Evolutionary conservation across 805 yeast species (phyloP).

Genomic region (Kuraishia molischiana): DNA sequence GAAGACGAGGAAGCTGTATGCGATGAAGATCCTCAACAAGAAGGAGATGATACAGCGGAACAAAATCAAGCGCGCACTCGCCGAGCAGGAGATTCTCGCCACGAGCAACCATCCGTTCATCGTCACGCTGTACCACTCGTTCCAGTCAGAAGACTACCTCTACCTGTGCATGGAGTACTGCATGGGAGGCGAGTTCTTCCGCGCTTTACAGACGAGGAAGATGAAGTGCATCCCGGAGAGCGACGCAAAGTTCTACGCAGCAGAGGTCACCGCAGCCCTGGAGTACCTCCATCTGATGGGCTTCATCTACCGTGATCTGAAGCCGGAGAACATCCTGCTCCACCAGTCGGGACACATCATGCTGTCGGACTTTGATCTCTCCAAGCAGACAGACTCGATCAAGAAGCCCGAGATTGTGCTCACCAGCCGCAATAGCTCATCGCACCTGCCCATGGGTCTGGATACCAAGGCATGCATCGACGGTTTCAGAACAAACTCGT

Average conservation of each 20-base stretch:
- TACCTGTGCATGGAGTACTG: conserved; percentile 98
- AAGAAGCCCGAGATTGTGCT: conserved; percentile 65
- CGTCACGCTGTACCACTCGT: conserved; percentile 91
- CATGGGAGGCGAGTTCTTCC: conserved; percentile 97
- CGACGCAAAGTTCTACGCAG: conserved; percentile 90
- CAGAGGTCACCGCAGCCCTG: conserved; percentile 94
- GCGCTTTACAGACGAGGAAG: conserved; percentile 88
- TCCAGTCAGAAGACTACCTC: conserved; percentile 85
- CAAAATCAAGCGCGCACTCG: conserved; percentile 87
- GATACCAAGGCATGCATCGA: conserved; percentile 95
- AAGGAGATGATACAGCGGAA: conserved; percentile 93
- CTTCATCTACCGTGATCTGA: conserved; percentile 89
- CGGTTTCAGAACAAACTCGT: conserved; percentile 93
- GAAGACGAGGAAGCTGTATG: conserved; percentile 63
- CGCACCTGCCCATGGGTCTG: conserved; percentile 46
- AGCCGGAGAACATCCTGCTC: conserved; percentile 89
- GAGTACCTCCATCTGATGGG: conserved; percentile 97
- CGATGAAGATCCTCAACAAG: conserved; percentile 86
- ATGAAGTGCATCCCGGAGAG: conserved; percentile 77
- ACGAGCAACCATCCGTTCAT: conserved; percentile 96
- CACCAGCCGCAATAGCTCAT: conserved; percentile 16
- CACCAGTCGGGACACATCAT: conserved; percentile 98
- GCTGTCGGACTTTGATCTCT: conserved; percentile 93
- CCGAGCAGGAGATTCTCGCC: conserved; percentile 94
- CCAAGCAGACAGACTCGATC: conserved; percentile 74